A percentile compares a stretch with the other conserved stretches of the same genome.
These are phyloP conservation scores for Penicillium odoratum DNA, from an alignment of 495 filamentous ascomycete genomes.

Conservation along the genomic window DNA sequence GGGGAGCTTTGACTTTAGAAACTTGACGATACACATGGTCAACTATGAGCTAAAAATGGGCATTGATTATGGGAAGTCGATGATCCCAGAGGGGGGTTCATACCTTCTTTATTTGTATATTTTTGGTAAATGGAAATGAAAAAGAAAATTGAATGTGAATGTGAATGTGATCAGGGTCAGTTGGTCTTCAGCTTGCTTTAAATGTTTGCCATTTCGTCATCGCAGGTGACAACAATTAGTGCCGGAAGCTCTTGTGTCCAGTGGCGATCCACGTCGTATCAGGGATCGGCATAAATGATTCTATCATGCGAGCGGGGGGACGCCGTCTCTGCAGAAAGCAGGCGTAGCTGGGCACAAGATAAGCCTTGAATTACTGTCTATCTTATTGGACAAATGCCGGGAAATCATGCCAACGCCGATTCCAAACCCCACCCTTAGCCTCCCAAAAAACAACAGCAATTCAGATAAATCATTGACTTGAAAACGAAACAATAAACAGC, in stretches of 20 bases:
- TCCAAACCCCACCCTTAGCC: constrained; percentile 9
- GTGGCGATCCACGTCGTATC: constrained; percentile 20
- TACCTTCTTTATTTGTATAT: constrained; percentile 7
- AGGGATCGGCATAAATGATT: constrained; percentile 20
- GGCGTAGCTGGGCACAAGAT: constrained; percentile 7
- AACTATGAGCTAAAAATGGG: not conserved
- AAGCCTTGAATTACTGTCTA: constrained; percentile 27
- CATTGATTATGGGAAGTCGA: not conserved
- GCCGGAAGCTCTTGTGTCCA: constrained; percentile 5
- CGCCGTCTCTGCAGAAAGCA: constrained; percentile 10
- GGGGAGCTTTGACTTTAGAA: constrained; percentile 15
- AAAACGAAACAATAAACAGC: not conserved
- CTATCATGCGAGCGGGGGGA: constrained; percentile 14
- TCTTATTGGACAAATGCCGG: constrained; percentile 21
- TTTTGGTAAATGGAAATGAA: not conserved
- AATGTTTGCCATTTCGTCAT: constrained; percentile 22
- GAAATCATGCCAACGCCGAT: constrained; percentile 29
- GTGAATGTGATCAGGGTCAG: constrained; percentile 7
- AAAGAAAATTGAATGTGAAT: not conserved
- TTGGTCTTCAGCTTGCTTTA: constrained; percentile 7
- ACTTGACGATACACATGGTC: constrained; percentile 18
- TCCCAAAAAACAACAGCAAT: constrained; percentile 7
- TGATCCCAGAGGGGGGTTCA: not conserved
- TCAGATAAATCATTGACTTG: constrained; percentile 2
- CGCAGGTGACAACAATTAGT: constrained; percentile 16